Evolutionary conservation across 2,329 filamentous ascomycete species (phyloP).

Genomic region (Metarhizium guizhouense): DNA sequence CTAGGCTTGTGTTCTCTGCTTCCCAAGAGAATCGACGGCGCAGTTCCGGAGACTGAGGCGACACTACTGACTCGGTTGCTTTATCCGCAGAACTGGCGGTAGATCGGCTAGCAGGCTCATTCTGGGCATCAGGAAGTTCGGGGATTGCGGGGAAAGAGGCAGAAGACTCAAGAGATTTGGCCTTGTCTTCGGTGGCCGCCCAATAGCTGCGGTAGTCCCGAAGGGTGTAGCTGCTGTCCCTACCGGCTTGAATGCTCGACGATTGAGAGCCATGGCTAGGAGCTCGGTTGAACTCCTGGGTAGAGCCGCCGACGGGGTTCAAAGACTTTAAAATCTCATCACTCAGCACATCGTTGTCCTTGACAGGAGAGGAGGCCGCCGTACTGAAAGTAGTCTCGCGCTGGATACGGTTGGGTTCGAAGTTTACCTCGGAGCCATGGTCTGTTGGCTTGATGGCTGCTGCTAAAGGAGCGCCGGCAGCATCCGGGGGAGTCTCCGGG

Average conservation of each 20-base stretch:
- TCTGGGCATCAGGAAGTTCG: not conserved
- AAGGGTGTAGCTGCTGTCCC: constrained; percentile 56
- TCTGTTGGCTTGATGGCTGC: constrained; percentile 27
- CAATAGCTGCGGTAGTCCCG: constrained; percentile 62
- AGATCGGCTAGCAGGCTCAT: not conserved
- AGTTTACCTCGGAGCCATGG: constrained; percentile 12
- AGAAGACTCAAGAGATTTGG: not conserved
- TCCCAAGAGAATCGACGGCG: constrained; percentile 31
- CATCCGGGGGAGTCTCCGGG: constrained; percentile 29
- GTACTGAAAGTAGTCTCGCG: constrained; percentile 39
- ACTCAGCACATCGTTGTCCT: constrained; percentile 62
- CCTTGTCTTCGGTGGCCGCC: constrained; percentile 28
- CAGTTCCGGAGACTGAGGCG: constrained; percentile 4
- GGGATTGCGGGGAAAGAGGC: not conserved
- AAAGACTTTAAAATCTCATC: constrained; percentile 69
- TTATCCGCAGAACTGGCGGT: not conserved
- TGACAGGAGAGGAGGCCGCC: constrained; percentile 42
- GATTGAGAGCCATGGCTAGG: constrained; percentile 12
- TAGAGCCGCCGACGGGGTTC: constrained; percentile 33
- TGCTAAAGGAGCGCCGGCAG: no score
- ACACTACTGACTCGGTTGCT: constrained; percentile 1
- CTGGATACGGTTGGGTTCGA: constrained; percentile 26
- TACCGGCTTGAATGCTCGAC: constrained; percentile 9
- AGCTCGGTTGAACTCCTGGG: constrained; percentile 8
- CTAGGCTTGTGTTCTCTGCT: constrained; percentile 13